phyloP scores from a whole-genome alignment of 225 moss, liverwort and hornwort species.

The Lunularia cruciata region DNA sequence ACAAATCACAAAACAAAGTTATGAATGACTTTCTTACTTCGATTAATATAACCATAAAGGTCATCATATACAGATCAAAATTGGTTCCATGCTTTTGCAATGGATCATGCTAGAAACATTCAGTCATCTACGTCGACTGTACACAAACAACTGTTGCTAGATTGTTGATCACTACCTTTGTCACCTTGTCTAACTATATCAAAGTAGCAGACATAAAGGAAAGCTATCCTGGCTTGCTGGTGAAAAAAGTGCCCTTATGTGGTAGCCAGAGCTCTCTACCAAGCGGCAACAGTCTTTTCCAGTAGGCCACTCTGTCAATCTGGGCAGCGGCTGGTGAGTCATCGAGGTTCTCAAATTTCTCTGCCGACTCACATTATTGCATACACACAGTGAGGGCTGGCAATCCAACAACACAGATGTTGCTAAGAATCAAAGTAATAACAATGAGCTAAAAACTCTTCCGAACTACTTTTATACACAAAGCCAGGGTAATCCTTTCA shows the following conservation, averaged over 20 bases:
- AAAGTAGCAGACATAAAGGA: background rate
- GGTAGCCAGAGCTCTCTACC: background rate
- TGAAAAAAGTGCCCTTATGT: background rate
- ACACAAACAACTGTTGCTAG: background rate
- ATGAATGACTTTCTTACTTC: too few relatives aligned
- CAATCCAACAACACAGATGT: background rate
- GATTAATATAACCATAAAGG: too few relatives aligned
- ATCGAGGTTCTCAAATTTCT: background rate
- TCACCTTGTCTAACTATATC: background rate
- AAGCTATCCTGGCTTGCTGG: background rate
- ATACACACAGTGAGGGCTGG: too few relatives aligned
- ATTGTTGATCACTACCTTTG: slow-evolving; percentile 4
- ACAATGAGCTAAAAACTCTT: background rate
- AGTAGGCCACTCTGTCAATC: background rate
- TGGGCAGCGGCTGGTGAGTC: background rate
- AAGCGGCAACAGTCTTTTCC: background rate
- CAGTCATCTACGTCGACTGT: background rate
- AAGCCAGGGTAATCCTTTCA: background rate
- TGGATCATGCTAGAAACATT: background rate
- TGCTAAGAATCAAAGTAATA: background rate
- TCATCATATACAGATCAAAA: slow-evolving; percentile 20
- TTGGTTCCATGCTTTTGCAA: slow-evolving; percentile 15
- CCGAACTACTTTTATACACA: background rate
- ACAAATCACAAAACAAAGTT: too few relatives aligned
- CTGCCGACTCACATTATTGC: background rate